Base-by-base conservation (phyloP, 2,329 filamentous ascomycete species). In the Aspergillus caelatus region DNA sequence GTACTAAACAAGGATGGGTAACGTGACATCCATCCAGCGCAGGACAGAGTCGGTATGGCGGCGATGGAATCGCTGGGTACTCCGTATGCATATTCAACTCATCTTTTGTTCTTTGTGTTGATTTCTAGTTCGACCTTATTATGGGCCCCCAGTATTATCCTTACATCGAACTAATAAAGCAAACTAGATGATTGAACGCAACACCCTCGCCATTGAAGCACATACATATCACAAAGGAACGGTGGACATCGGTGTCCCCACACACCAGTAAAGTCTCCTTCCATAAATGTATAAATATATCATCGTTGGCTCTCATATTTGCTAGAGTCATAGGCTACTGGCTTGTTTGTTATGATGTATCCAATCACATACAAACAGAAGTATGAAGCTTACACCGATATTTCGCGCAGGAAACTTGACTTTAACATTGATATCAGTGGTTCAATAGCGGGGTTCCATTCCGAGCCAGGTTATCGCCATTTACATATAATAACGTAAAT, bases 311-410 rank as follows among this genome's bases (percentile, higher is more conserved):
- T 41, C 39, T 9, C 16, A 19, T 41, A n/a, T 11, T 23, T 23
- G 43, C 43, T 5, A 10, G 43, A 5, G 43, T 14, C n/a, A 62
- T 21, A 54, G 91, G 92, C 92, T 0, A 81, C 96, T 55, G 92
- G 93, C 0, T 80, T 96, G 0, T 83, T 96, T 1, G 88, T 96
- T 48, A 96, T 96, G 92, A 96, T 96, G 92, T 96, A 95, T 72
- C 93, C 93, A 0, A 96, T 96, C 64, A 81, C 96, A 0, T 96
- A 92, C 84, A 95, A 95, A 76, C 90, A 96, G 7, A 87, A 87
- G 46, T 95, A 88, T 77, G 92, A 96, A 75, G 86, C 86, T 0
- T 96, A 11, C 91, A 93, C 74, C 79, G 85, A 3, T 80, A 4
- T 85, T 95, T 63, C 75, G 79, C 2, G 82, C 87, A 3, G 82